phyloP scores from a whole-genome alignment of 2,329 filamentous ascomycete species.

The Colletotrichum tabaci region DNA sequence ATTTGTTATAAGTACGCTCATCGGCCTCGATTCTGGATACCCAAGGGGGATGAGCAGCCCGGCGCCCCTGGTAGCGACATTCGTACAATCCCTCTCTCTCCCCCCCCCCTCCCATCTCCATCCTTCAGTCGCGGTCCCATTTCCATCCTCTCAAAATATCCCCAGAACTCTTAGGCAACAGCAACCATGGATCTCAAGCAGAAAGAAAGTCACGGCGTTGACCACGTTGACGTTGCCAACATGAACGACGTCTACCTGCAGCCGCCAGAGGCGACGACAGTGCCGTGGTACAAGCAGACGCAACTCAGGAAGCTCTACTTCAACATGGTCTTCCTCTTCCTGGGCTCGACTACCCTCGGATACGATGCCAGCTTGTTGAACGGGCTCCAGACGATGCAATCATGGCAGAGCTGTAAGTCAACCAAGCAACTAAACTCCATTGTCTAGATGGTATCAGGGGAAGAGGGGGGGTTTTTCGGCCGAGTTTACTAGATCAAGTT shows the following conservation, averaged over 20 bases:
- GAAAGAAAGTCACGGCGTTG: slow-evolving; percentile 22
- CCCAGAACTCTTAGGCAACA: not conserved
- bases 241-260: slow-evolving; percentile 11
- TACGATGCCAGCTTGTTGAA: slow-evolving; percentile 64
- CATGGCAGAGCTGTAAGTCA: slow-evolving; percentile 58
- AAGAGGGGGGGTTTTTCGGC: too few relatives aligned
- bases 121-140: too few relatives aligned
- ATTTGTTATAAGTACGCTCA: slow-evolving; percentile 23
- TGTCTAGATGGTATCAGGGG: too few relatives aligned
- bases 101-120: not conserved
- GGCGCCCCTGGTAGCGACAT: not conserved
- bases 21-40: not conserved
- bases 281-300: slow-evolving; percentile 50
- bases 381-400: slow-evolving; percentile 59
- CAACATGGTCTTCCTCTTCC: slow-evolving; percentile 51
- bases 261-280: slow-evolving; percentile 25
- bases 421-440: too few relatives aligned
- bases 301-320: slow-evolving; percentile 52
- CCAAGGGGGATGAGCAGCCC: not conserved
- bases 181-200: slow-evolving; percentile 29
- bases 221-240: slow-evolving; percentile 13
- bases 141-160: not conserved
- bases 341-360: slow-evolving; percentile 53
- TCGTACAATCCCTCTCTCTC: not conserved
- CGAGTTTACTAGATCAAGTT: not conserved